Evolutionary conservation across 495 filamentous ascomycete species (phyloP).

Genomic region (Hypoxylon trugodes): DNA sequence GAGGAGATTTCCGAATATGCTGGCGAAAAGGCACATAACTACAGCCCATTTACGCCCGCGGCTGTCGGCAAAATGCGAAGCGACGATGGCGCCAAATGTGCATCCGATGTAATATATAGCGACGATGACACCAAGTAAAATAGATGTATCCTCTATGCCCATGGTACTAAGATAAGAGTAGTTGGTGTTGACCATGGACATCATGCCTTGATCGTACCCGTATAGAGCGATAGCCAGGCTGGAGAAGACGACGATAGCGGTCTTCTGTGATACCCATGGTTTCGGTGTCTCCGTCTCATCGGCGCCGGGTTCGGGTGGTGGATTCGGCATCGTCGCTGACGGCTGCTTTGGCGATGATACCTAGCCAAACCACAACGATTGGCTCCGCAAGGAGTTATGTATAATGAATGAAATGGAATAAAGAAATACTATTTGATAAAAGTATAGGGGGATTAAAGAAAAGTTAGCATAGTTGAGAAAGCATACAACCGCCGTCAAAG

Average conservation of each 20-base stretch:
- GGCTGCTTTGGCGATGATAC: no score
- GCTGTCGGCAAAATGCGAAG: constrained; percentile 57
- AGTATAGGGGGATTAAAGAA: background rate
- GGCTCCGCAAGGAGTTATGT: no score
- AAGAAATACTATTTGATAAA: background rate
- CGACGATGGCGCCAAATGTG: constrained; percentile 59
- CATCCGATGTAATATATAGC: constrained; percentile 68
- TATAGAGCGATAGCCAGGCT: constrained; percentile 67
- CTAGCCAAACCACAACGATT: no score
- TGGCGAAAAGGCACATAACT: constrained; percentile 57
- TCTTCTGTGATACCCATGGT: constrained; percentile 46
- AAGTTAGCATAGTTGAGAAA: background rate
- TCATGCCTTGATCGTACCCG: constrained; percentile 67
- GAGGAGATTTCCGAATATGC: constrained; percentile 60
- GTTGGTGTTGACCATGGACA: constrained; percentile 68
- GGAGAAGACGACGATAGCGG: constrained; percentile 61
- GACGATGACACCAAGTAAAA: constrained; percentile 64
- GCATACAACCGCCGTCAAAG: no score
- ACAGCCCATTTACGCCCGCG: constrained; percentile 60
- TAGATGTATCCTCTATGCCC: constrained; percentile 55
- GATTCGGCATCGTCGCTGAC: no score
- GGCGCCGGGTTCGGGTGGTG: background rate
- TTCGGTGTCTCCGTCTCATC: no score
- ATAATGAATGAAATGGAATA: no score
- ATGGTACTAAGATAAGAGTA: constrained; percentile 63